These are phyloP conservation scores for Perkinsus olseni DNA, from an alignment of 169 alveolate species.

Conservation along the genomic window DNA sequence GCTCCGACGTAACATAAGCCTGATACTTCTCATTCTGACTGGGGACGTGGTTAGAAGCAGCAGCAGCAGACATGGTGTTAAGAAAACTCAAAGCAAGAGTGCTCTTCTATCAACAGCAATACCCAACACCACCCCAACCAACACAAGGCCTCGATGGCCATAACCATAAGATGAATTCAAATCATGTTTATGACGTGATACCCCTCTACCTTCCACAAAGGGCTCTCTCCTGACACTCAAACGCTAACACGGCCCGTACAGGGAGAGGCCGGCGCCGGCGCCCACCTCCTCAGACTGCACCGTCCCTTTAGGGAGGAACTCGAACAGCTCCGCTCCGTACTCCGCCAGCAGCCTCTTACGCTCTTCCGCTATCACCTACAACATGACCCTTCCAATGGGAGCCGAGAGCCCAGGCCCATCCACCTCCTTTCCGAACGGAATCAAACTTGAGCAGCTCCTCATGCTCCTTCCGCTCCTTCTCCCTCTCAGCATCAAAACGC, in stretches of 20 bases:
- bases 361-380: conserved; percentile 47
- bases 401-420: background rate
- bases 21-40: background rate
- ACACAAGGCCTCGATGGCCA: background rate
- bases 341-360: conserved; percentile 50
- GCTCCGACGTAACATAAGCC: background rate
- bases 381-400: background rate
- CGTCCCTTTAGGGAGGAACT: conserved; percentile 56
- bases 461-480: conserved; percentile 44
- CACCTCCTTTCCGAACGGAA: conserved; percentile 32
- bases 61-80: background rate
- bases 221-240: background rate
- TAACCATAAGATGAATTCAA: background rate
- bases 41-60: background rate
- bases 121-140: background rate
- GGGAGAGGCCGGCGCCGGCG: background rate
- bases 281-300: conserved; percentile 32
- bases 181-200: background rate
- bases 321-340: conserved; percentile 44
- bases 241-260: background rate
- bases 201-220: background rate
- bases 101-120: background rate
- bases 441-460: conserved; percentile 36
- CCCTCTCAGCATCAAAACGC: conserved; percentile 48
- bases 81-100: background rate